These are phyloP conservation scores for Chalciporus piperatus DNA, from an alignment of 768 basidiomycete species.

Conservation along the genomic window DNA sequence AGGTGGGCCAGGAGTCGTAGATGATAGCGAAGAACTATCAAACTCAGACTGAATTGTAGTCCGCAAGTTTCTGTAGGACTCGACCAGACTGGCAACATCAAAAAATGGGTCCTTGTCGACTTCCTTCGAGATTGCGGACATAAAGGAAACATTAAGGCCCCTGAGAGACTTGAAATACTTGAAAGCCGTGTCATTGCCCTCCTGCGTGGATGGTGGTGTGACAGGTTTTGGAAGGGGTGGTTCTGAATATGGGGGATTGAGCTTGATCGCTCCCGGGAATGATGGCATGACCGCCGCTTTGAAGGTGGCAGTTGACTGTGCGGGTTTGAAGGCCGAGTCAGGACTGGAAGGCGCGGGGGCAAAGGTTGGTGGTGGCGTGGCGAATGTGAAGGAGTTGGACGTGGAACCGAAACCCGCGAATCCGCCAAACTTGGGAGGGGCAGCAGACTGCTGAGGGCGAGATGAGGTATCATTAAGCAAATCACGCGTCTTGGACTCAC, in stretches of 20 bases:
- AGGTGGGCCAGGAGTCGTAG: constrained; percentile 1
- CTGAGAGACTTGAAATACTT: constrained; percentile 71
- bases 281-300: constrained; percentile 25
- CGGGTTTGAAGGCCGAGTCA: constrained; percentile 9
- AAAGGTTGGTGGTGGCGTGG: constrained; percentile 19
- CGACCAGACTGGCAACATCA: constrained; percentile 55
- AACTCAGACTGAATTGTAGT: constrained; percentile 54
- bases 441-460: constrained; percentile 18
- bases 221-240: constrained; percentile 13
- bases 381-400: constrained; percentile 41
- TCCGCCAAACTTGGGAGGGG: constrained; percentile 45
- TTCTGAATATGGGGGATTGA: constrained; percentile 29
- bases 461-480: constrained; percentile 16
- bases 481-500: constrained; percentile 24
- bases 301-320: constrained; percentile 13
- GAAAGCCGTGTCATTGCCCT: constrained; percentile 35
- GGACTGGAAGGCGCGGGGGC: constrained; percentile 9
- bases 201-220: constrained; percentile 20
- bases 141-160: constrained; percentile 67
- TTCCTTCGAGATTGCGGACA: constrained; percentile 54
- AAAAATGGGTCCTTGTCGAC: constrained; percentile 68
- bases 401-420: constrained; percentile 52
- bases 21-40: constrained; percentile 34
- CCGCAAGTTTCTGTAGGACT: constrained; percentile 59
- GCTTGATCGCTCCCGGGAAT: background rate